Conservation (phyloP, 2,329 filamentous ascomycete genomes). For the Penicillium fuscoglaucum region DNA sequence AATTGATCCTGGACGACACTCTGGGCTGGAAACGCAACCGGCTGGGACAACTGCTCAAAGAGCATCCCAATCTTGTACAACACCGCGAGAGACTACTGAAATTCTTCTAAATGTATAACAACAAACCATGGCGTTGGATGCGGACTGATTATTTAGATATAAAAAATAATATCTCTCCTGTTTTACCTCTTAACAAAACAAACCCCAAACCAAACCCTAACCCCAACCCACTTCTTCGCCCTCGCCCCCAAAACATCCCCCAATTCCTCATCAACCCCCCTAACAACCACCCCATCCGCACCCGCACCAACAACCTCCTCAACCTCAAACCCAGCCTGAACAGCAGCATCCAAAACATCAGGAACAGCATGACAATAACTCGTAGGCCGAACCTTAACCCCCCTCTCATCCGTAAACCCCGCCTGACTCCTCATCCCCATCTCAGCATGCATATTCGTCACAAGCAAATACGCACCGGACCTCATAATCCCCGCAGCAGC, state of each 20-base stretch:
- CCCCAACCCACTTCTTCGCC: slow-evolving; percentile 64
- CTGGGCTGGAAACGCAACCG: slow-evolving; percentile 65
- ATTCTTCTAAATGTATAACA: slow-evolving; percentile 47
- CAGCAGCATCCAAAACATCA: slow-evolving; percentile 55
- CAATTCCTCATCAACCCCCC: slow-evolving; percentile 54
- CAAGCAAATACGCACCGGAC: slow-evolving; percentile 52
- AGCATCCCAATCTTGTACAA: slow-evolving; percentile 62
- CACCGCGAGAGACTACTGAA: slow-evolving; percentile 62
- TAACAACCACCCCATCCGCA: slow-evolving; percentile 41
- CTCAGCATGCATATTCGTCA: slow-evolving; percentile 69
- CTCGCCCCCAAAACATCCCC: slow-evolving; percentile 60
- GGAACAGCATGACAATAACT: slow-evolving; percentile 59
- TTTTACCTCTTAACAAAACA: slow-evolving; percentile 41
- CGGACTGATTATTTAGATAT: slow-evolving; percentile 6
- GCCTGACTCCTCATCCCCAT: slow-evolving; percentile 63
- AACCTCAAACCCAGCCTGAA: slow-evolving; percentile 47
- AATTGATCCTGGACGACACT: slow-evolving; percentile 68
- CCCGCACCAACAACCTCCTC: slow-evolving; percentile 29
- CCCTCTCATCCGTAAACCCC: slow-evolving; percentile 59
- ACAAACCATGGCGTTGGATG: neutral
- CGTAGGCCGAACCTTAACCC: slow-evolving; percentile 59
- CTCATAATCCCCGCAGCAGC: slow-evolving; percentile 48
- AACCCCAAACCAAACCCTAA: slow-evolving; percentile 56
- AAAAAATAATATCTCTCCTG: slow-evolving; percentile 1
- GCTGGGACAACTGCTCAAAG: slow-evolving; percentile 58